phyloP scores from a whole-genome alignment of 192 early-diverging fungal genomes.

The Martensiomyces pterosporus region DNA sequence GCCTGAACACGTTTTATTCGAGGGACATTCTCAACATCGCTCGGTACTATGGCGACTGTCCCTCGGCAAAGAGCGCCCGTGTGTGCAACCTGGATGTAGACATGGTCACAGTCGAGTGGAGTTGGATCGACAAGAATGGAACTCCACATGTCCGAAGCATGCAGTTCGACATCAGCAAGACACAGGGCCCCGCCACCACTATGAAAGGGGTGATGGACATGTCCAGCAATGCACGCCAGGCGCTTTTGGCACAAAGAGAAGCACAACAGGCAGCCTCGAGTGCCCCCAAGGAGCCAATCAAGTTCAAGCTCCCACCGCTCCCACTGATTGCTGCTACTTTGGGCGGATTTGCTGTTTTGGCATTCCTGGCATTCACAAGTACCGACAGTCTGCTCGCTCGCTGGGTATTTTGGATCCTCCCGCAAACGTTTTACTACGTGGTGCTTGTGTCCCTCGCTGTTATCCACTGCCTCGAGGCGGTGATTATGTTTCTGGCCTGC shows the following conservation, averaged over 20 bases:
- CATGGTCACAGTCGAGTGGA: not conserved
- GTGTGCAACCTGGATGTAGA: not conserved
- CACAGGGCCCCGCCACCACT: not conserved
- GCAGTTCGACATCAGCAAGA: not conserved
- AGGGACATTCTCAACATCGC: not conserved
- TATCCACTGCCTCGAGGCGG: not conserved
- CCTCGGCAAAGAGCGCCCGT: not conserved
- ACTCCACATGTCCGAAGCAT: too few relatives aligned
- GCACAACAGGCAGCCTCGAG: too few relatives aligned
- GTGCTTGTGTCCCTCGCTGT: not conserved
- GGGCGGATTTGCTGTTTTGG: not conserved
- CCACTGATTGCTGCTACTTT: not conserved
- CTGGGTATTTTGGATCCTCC: not conserved
- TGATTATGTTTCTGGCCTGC: not conserved
- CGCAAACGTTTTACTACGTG: not conserved
- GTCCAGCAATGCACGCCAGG: not conserved
- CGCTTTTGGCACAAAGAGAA: slow-evolving; percentile 2
- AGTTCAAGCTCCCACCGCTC: not conserved
- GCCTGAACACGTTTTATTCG: not conserved
- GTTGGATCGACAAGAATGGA: not conserved
- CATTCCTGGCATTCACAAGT: not conserved
- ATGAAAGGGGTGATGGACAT: not conserved
- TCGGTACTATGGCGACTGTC: slow-evolving; percentile 2
- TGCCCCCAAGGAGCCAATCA: too few relatives aligned
- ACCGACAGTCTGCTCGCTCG: not conserved